phyloP scores from a whole-genome alignment of 345 rosid genomes.

The Litchi chinensis region DNA sequence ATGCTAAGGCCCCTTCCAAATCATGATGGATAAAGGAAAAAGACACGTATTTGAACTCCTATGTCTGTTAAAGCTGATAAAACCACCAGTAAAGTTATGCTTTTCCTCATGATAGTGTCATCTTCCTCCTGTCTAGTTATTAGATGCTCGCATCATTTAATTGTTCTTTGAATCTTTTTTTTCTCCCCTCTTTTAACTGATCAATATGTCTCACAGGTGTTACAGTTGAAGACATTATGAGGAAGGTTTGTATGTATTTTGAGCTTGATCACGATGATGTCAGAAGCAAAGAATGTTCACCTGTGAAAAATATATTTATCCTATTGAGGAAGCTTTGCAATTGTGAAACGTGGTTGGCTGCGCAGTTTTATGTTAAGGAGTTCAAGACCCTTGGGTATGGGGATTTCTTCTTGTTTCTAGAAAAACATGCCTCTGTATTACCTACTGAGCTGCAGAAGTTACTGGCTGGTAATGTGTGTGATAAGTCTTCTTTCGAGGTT shows the following conservation, averaged over 20 bases:
- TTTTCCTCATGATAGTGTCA: background rate
- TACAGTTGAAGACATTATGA: constrained; percentile 63
- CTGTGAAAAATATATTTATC: constrained; percentile 37
- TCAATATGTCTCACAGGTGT: constrained; percentile 47
- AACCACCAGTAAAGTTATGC: background rate
- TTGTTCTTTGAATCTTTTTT: background rate
- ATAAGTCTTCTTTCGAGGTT: constrained; percentile 62
- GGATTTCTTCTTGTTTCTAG: constrained; percentile 65
- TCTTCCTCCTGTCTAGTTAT: background rate
- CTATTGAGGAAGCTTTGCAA: constrained; percentile 54
- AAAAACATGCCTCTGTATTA: constrained; percentile 53
- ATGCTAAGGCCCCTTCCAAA: background rate
- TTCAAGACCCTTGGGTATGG: constrained; percentile 87
- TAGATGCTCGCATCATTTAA: background rate
- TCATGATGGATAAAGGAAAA: background rate
- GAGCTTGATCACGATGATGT: constrained; percentile 42
- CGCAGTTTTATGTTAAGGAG: constrained; percentile 59
- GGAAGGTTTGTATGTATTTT: constrained; percentile 47
- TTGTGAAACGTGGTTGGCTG: constrained; percentile 67
- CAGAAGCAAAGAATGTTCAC: constrained; percentile 29
- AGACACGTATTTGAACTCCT: background rate
- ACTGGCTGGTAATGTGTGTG: constrained; percentile 43
- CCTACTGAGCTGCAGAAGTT: constrained; percentile 59
- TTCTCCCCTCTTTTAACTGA: too few relatives aligned
- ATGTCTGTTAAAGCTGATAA: background rate